These are phyloP conservation scores for Neofusicoccum kwambonambiense DNA, from an alignment of 2,329 filamentous ascomycete species.

Conservation along the genomic window DNA sequence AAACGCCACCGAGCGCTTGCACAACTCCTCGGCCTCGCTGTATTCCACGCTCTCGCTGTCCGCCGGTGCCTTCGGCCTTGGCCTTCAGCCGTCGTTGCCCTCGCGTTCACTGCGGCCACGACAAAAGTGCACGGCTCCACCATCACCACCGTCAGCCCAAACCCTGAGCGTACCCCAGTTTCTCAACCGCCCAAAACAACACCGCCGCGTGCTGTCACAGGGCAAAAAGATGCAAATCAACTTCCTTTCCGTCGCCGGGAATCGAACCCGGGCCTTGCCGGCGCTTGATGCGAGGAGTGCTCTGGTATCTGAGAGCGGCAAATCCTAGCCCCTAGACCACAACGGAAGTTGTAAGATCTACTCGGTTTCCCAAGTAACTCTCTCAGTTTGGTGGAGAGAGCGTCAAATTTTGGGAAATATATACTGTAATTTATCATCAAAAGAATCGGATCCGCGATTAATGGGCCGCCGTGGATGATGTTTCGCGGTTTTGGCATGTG, in stretches of 20 bases:
- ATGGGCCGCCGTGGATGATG: background rate
- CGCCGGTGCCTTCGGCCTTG: background rate
- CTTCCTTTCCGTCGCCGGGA: slow-evolving; percentile 11
- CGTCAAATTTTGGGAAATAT: too few relatives aligned
- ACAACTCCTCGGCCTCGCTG: background rate
- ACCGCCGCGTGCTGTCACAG: too few relatives aligned
- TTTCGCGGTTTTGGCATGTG: background rate
- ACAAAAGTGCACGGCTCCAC: background rate
- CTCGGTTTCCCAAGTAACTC: background rate
- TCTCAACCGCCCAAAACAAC: background rate
- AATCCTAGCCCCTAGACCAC: slow-evolving; percentile 17
- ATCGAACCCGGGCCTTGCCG: slow-evolving; percentile 16
- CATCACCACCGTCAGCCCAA: background rate
- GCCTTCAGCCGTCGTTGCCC: background rate
- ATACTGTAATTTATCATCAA: too few relatives aligned
- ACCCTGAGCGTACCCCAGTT: too few relatives aligned
- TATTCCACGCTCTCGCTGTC: background rate
- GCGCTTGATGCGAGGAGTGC: slow-evolving; percentile 4
- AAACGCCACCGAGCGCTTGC: background rate
- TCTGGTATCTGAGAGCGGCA: slow-evolving; percentile 8
- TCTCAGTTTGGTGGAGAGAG: background rate
- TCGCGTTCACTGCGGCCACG: too few relatives aligned
- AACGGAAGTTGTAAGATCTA: slow-evolving; percentile 10
- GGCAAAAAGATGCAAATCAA: background rate
- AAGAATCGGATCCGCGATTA: too few relatives aligned